Evolutionary conservation across 1,139 yeast species (phyloP), one percentile per base, ranked within the genome.

Genomic region (Wickerhamomyces sp.): DNA sequence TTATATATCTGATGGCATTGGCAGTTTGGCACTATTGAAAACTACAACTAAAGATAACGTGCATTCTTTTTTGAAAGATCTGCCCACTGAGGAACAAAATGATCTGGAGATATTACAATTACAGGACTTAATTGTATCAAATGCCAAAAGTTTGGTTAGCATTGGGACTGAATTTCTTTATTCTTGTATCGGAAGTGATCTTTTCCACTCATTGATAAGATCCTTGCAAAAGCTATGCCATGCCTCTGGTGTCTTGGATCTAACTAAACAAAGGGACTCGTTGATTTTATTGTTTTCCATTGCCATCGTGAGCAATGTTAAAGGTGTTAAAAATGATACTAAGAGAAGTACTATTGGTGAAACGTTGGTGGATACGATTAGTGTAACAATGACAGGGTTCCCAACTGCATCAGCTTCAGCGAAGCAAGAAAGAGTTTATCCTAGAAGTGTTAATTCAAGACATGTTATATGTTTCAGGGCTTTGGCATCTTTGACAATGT

Each of bases 401-500:
- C 42, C 43, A 21, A 10, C 37, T 12, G 18, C 40, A 29, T 13
- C 40, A 36, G 35, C 38, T 13, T 33, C 37, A 19, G 13, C 21
- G 5, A 20, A 35, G 10, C 29, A 52, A 12, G 49, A 58, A 36
- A 41, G 51, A 6, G 49, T 67, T 18, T 69, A 67, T 38, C 60
- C 76, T 5, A 64, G 81, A 46, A 65, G 56, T 34, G 65, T 81
- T 41, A 78, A 78, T 47, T 63, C 83, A 0, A 67, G 94, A 39
- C 83, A 88, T 54, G 71, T 84, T 3, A 70, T 81, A n/a, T 80
- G 95, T 51, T 75, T 87, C 34, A 68, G 96, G 36, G 96, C 96
- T 0, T 61, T 90, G 34, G 65, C 81, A 3, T 84, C 87, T 45
- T 65, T 92, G 35, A 90, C 92, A 0, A 71, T 81, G 3, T 84